Percentiles rank a stretch among this genome's conserved stretches.
Conservation (phyloP, 1,284 basidiomycete genomes). For the Mycena sp. region DNA sequence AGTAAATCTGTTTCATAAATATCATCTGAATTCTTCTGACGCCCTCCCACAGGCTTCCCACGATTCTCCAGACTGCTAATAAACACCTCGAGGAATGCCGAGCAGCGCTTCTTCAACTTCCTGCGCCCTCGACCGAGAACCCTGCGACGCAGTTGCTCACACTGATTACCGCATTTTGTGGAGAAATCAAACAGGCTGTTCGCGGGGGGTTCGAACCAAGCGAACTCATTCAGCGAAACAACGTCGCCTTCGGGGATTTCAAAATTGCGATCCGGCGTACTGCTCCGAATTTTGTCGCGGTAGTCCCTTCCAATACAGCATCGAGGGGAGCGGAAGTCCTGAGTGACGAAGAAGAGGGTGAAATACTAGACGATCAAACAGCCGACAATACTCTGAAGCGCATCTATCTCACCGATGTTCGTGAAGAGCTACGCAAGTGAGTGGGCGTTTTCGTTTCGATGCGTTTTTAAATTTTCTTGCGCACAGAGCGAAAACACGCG, state of each 20-base stretch:
- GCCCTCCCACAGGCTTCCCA: neutral
- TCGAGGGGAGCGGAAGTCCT: neutral
- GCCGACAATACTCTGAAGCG: conserved; percentile 6
- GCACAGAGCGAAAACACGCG: conserved; percentile 37
- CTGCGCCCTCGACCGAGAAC: conserved; percentile 38
- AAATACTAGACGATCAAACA: conserved; percentile 5
- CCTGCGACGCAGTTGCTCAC: conserved; percentile 45
- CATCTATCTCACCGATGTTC: conserved; percentile 43
- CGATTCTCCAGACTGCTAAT: neutral
- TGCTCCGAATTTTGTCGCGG: conserved; percentile 42
- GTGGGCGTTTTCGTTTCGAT: neutral
- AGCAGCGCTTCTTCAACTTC: conserved; percentile 35
- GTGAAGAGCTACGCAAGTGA: conserved; percentile 43
- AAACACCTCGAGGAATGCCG: conserved; percentile 30
- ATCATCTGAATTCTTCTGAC: too few species aligned
- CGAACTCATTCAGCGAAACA: conserved; percentile 40
- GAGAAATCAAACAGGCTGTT: conserved; percentile 37
- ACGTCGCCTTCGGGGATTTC: conserved; percentile 36
- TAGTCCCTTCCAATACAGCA: neutral
- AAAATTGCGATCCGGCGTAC: conserved; percentile 40
- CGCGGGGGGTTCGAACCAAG: conserved; percentile 32
- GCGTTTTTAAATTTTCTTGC: neutral
- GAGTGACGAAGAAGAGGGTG: conserved; percentile 8
- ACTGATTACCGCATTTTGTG: conserved; percentile 42
- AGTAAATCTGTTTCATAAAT: conserved; percentile 33